These are phyloP conservation scores for Sporobolus alterniflorus DNA, from an alignment of 202 grass and related monocot species.

Conservation along the genomic window DNA sequence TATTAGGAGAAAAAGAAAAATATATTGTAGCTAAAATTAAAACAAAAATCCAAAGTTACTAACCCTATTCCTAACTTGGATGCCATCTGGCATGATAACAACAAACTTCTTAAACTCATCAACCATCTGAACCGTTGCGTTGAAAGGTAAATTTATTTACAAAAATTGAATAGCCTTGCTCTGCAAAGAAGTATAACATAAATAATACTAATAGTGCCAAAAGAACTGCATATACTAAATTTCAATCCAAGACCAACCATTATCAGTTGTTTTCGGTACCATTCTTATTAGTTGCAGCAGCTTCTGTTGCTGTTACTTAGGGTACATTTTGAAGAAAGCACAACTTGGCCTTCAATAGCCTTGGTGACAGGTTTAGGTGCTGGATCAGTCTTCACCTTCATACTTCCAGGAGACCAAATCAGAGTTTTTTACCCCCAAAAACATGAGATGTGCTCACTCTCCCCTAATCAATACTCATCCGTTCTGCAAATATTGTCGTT, in stretches of 20 bases:
- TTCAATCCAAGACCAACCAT: slow-evolving; percentile 41
- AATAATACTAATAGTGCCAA: slow-evolving; percentile 10
- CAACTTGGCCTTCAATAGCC: slow-evolving; percentile 27
- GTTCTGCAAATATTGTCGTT: no score
- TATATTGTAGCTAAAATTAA: not conserved
- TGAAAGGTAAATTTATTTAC: slow-evolving; percentile 70
- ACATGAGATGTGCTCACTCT: slow-evolving; percentile 85
- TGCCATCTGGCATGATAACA: slow-evolving; percentile 66
- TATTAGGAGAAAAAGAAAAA: not conserved
- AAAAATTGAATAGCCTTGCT: slow-evolving; percentile 85
- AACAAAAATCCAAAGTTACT: slow-evolving; percentile 16
- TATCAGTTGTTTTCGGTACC: slow-evolving; percentile 49
- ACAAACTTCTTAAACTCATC: slow-evolving; percentile 94
- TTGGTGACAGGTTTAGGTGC: slow-evolving; percentile 55
- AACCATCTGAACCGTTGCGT: slow-evolving; percentile 60
- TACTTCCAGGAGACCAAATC: slow-evolving; percentile 95
- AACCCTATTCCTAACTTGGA: slow-evolving; percentile 96
- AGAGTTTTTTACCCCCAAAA: slow-evolving; percentile 77
- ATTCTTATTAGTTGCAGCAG: slow-evolving; percentile 27
- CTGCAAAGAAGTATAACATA: slow-evolving; percentile 51
- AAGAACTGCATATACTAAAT: not conserved
- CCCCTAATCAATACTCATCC: slow-evolving; percentile 63
- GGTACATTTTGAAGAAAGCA: slow-evolving; percentile 28
- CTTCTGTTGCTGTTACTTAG: slow-evolving; percentile 15
- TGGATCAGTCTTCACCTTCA: slow-evolving; percentile 84